Base-by-base conservation (phyloP, 441 rosid species). In the Erodium moschatum region DNA sequence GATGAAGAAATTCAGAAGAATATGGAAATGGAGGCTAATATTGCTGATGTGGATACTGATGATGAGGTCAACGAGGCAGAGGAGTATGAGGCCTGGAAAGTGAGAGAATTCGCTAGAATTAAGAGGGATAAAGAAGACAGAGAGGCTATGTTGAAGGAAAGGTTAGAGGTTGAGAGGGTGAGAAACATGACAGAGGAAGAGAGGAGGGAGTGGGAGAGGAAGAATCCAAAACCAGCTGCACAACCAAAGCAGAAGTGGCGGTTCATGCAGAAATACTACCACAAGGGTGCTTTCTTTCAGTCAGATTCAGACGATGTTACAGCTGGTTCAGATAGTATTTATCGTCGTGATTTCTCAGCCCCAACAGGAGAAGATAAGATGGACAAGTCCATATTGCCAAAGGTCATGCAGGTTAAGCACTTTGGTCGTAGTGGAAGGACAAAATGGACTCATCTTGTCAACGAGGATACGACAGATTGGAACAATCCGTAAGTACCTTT, bases 401-500 rank as follows among this genome's bases (percentile, higher is more conserved):
- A 88, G 78, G 92, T 90, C 68, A 92, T 92, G 98, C 98, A 92
- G 72, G 98, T 90, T 74, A 90, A 92, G 76, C 89, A 90, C 84
- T 92, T 92, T 77, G 96, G 96, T 75, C 92, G 96, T 6, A 92
- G 96, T 73, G 94, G 98, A 70, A 82, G 93, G 76, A 89, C 97
- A 6, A 90, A 92, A 74, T 89, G 98, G 98, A 89, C 97, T 7
- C 98, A 90, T 82, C 96, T 92, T 78, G 94, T 90, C 68, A 82
- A 81, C 42, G 94, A 92, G 78, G 94, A 90, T 71, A 88, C 98
- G 21, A 92, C 96, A 61, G 94, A 92, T 69, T 87, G 98, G 98
- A 88, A 86, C 80, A 87, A 85, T 73, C 98, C 92, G 97, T 35
- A 35, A 5, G 40, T 35, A 35, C 40, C 40, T 3, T 35, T 1